Conservation (phyloP, 106 monocot genomes). For the Platanthera guangdongensis region DNA sequence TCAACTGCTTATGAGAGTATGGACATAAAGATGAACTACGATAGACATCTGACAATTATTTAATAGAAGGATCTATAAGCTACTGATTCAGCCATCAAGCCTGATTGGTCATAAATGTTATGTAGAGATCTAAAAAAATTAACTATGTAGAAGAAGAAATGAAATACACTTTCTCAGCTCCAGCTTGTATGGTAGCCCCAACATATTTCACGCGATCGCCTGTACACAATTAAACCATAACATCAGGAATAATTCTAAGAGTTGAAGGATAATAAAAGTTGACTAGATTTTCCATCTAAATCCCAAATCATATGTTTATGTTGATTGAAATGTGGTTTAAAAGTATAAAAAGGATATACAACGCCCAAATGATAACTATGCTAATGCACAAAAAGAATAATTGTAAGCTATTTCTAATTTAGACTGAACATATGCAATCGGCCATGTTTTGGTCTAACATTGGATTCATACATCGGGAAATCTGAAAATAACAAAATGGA, state of each 20-base stretch:
- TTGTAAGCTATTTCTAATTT: neutral
- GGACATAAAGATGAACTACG: neutral
- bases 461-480: neutral
- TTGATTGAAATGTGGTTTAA: neutral
- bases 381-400: neutral
- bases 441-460: neutral
- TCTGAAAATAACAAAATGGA: neutral
- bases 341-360: neutral
- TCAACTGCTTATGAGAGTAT: neutral
- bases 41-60: neutral
- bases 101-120: neutral
- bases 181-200: slow-evolving; percentile 4
- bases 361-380: neutral
- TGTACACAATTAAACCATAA: neutral
- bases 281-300: neutral
- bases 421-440: neutral
- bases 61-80: neutral
- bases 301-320: neutral
- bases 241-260: neutral
- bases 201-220: slow-evolving; percentile 17
- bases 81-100: neutral
- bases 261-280: neutral
- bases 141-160: neutral
- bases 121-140: slow-evolving; percentile 1
- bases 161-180: slow-evolving; percentile 4